Conservation (phyloP, 2,329 filamentous ascomycete species). For the Fusarium falciforme region DNA sequence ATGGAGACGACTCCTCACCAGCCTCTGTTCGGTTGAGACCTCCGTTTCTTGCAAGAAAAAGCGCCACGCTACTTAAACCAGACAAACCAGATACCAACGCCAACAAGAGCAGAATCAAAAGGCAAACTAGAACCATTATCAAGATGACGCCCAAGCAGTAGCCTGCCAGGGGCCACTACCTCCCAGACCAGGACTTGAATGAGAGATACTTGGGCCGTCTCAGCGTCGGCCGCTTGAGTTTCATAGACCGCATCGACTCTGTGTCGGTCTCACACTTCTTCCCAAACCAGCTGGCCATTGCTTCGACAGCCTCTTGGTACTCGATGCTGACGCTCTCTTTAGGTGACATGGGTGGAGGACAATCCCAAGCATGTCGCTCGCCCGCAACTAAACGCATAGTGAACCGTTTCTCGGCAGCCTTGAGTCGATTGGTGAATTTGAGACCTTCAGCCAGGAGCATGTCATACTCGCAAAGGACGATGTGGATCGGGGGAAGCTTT, state of each 20-base stretch:
- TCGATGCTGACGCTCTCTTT: conserved; percentile 59
- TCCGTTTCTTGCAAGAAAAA: conserved; percentile 12
- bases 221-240: conserved; percentile 46
- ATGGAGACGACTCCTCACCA: background rate
- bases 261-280: conserved; percentile 51
- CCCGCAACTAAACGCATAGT: conserved; percentile 57
- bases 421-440: conserved; percentile 69
- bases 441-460: conserved; percentile 73
- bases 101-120: conserved; percentile 4
- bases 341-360: conserved; percentile 56
- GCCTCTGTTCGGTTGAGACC: background rate
- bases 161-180: conserved; percentile 34
- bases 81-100: background rate
- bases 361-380: conserved; percentile 63
- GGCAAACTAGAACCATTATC: background rate
- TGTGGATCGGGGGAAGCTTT: conserved; percentile 64
- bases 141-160: background rate
- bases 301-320: conserved; percentile 57
- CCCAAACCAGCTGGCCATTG: conserved; percentile 57
- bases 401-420: conserved; percentile 47
- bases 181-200: conserved; percentile 48
- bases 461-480: conserved; percentile 73
- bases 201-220: conserved; percentile 48
- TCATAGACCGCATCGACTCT: conserved; percentile 51
- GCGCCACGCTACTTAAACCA: conserved; percentile 26